A percentile compares a stretch with the other conserved stretches of the same genome.
Evolutionary conservation across 768 basidiomycete genomes (phyloP).

Genomic region (Mrakia gelida): DNA sequence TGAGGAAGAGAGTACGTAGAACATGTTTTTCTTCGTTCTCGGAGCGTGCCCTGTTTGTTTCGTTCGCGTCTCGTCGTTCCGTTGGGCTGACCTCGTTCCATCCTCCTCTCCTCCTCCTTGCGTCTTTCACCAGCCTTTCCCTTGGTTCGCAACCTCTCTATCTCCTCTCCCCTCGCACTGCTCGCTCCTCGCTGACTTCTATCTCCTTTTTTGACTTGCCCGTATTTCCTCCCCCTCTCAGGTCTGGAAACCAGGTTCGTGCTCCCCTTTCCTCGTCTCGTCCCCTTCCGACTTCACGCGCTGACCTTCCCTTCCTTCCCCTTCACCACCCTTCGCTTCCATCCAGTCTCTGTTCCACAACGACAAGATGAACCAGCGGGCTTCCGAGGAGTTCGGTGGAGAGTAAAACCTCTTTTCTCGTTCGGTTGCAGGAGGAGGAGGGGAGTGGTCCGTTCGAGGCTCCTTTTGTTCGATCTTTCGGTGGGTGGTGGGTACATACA

Average conservation of each 20-base stretch:
- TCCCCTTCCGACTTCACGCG: background rate
- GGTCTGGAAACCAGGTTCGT: conserved; percentile 32
- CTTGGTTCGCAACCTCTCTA: conserved; percentile 19
- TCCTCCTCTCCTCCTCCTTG: background rate
- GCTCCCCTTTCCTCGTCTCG: background rate
- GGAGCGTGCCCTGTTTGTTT: background rate
- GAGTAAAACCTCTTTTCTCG: background rate
- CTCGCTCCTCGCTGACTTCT: background rate
- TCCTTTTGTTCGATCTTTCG: too few relatives aligned
- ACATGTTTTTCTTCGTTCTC: too few relatives aligned
- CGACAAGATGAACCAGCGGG: conserved; percentile 25
- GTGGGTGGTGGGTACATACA: background rate
- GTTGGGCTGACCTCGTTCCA: background rate
- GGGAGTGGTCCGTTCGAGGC: background rate
- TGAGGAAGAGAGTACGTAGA: conserved; percentile 26
- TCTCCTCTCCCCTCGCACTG: background rate
- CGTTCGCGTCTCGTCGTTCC: background rate
- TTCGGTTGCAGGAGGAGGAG: background rate
- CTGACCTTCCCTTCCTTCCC: background rate
- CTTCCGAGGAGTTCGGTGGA: conserved; percentile 25
- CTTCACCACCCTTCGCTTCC: background rate
- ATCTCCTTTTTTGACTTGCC: background rate
- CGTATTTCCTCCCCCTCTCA: background rate
- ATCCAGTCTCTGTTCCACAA: conserved; percentile 29
- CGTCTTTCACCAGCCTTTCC: conserved; percentile 21